A percentile compares a stretch with the other conserved stretches of the same genome.
These are phyloP conservation scores for Microascus cirrosus DNA, from an alignment of 2,329 filamentous ascomycete genomes.

Conservation along the genomic window DNA sequence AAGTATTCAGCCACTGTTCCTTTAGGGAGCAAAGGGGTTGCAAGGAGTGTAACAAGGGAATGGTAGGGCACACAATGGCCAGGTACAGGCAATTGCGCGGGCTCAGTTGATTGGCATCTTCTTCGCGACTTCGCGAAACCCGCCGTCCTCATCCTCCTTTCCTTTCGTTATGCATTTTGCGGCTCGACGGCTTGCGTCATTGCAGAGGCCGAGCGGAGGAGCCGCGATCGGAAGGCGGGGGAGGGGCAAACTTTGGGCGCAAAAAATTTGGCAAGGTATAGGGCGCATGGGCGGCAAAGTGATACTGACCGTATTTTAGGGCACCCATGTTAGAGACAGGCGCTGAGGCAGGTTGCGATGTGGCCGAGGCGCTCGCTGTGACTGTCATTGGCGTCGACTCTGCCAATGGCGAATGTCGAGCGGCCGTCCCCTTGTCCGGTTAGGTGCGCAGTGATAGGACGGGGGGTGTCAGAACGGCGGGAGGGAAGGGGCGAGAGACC, in stretches of 20 bases:
- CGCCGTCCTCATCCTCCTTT: neutral
- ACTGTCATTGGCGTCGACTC: neutral
- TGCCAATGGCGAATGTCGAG: neutral
- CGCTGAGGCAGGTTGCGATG: neutral
- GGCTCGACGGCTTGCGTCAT: neutral
- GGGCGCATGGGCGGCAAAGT: neutral
- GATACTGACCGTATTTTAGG: neutral
- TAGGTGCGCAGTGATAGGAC: neutral
- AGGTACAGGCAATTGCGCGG: constrained; percentile 2
- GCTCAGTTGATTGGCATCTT: constrained; percentile 7
- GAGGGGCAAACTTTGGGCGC: neutral
- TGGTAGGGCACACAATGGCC: neutral
- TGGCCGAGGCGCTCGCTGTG: neutral
- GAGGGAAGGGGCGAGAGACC: neutral
- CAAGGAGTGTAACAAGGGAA: neutral
- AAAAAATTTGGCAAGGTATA: neutral
- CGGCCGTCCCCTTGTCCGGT: neutral
- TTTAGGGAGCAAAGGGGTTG: constrained; percentile 7
- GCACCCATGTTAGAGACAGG: neutral
- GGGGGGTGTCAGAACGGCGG: neutral
- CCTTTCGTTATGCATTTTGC: constrained; percentile 13
- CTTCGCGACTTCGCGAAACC: neutral
- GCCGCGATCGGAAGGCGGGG: constrained; percentile 5
- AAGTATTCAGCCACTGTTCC: constrained; percentile 50
- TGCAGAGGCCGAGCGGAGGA: neutral